These are phyloP conservation scores for Naganishia albida DNA, from an alignment of 1,284 basidiomycete species.

Conservation along the genomic window DNA sequence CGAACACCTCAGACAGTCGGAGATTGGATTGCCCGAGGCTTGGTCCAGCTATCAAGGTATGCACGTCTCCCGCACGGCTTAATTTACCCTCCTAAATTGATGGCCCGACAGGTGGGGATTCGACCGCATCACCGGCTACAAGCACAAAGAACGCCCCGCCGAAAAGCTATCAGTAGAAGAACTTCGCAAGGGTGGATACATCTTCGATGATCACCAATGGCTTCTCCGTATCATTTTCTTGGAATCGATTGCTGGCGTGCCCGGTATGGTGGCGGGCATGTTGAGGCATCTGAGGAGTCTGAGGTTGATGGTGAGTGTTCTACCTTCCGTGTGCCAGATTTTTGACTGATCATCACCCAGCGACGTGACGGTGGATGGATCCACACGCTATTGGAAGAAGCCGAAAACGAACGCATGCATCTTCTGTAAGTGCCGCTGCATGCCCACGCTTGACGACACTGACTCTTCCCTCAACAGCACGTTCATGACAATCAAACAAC, in stretches of 20 bases:
- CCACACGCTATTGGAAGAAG: constrained; percentile 81
- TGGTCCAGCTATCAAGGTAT: constrained; percentile 65
- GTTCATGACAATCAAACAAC: constrained; percentile 81
- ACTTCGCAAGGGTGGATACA: constrained; percentile 68
- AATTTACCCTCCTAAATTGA: constrained; percentile 41
- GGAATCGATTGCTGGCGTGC: constrained; percentile 88
- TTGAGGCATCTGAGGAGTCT: constrained; percentile 79
- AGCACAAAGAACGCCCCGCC: constrained; percentile 47
- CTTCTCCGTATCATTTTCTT: constrained; percentile 80
- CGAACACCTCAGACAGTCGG: constrained; percentile 65
- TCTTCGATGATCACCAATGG: constrained; percentile 76
- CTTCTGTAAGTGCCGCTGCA: constrained; percentile 61
- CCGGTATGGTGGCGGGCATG: constrained; percentile 90
- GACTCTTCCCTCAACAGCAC: constrained; percentile 60
- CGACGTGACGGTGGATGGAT: constrained; percentile 87
- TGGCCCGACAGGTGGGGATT: constrained; percentile 14
- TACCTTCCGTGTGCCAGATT: background rate
- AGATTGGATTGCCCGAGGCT: constrained; percentile 69
- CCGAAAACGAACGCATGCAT: constrained; percentile 95
- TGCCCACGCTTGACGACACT: constrained; percentile 37
- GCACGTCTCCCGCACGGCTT: constrained; percentile 58
- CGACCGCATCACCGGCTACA: constrained; percentile 62
- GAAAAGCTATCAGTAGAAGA: constrained; percentile 63
- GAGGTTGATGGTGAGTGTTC: constrained; percentile 68
- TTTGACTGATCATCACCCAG: constrained; percentile 49